Evolutionary conservation across 2,329 filamentous ascomycete species (phyloP), one percentile per base, ranked within the genome.

Genomic region (Trichoderma citrinoviride): DNA sequence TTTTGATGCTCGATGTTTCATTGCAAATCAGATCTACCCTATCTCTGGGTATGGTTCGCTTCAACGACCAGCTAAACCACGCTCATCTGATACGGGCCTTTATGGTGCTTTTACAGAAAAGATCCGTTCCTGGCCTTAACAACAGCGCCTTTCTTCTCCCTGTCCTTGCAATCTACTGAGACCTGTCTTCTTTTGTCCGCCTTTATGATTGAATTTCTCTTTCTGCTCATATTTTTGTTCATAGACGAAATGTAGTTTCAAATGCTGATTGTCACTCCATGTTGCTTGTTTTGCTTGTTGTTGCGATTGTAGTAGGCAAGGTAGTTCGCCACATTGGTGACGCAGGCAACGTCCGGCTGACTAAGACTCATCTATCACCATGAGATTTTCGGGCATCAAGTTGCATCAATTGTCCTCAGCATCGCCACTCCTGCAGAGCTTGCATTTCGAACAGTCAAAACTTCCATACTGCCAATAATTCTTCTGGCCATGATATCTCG

Each of bases 331-430:
- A 33, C 17, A 1, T n/a, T 15, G 14, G 10, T 14, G 49, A 33
- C 7, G 14, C 50, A 17, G 21, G 27, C 2, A 25, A 6, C 23
- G 5, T 14, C 23, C 27, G 57, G 57, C 57, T 61, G 57, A 61
- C 57, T 58, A 37, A 50, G 49, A 40, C 40, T 25, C 43, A 25
- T 25, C 41, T 6, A 52, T 52, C 14, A 43, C 21, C 23, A 40
- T 37, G 25, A n/a, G 37, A 52, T 43, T 61, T 61, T 53, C 17
- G 43, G 57, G 46, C 57, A 60, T 60, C 56, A 50, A 50, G 21
- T 44, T 43, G 33, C 47, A 23, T 43, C 57, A 25, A 44, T 44
- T 19, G 40, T 29, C 43, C 25, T 47, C 29, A 7, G 19, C 57
- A 43, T 44, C 47, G 25, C 29, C 37, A 29, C 29, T 14, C 47